Evolutionary conservation across 768 basidiomycete genomes (phyloP).

Genomic region (Serpula lacrymans): DNA sequence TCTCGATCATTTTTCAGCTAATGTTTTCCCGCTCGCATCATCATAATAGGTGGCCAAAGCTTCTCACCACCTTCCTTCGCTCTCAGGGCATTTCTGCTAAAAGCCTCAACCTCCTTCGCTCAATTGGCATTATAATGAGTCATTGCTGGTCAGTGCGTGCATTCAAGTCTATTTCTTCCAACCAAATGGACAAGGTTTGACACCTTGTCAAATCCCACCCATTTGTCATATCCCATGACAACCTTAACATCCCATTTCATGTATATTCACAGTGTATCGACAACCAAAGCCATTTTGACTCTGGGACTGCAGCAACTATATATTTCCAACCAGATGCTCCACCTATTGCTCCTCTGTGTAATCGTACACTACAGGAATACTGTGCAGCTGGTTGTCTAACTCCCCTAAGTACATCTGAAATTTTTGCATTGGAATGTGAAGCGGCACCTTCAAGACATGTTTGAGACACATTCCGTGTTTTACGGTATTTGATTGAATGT

Average conservation of each 20-base stretch:
- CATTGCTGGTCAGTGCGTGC: constrained; percentile 30
- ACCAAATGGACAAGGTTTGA: constrained; percentile 1
- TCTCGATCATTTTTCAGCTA: constrained; percentile 24
- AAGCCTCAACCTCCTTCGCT: constrained; percentile 34
- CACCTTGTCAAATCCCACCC: constrained; percentile 17
- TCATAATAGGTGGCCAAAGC: constrained; percentile 24
- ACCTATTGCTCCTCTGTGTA: constrained; percentile 11
- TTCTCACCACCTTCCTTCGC: constrained; percentile 34
- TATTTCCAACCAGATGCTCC: constrained; percentile 26
- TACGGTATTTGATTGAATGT: constrained; percentile 21
- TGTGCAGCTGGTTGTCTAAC: constrained; percentile 17
- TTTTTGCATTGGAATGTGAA: constrained; percentile 14
- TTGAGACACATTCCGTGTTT: constrained; percentile 16
- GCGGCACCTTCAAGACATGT: constrained; percentile 11
- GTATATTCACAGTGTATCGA: constrained; percentile 36
- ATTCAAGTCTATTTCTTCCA: constrained; percentile 2
- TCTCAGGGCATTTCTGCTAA: constrained; percentile 34
- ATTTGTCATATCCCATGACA: constrained; percentile 35
- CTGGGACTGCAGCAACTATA: constrained; percentile 31
- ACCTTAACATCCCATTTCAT: constrained; percentile 32
- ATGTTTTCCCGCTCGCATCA: constrained; percentile 26
- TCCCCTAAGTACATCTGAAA: constrained; percentile 20
- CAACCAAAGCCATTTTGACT: constrained; percentile 33
- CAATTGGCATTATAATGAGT: constrained; percentile 37
- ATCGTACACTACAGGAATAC: constrained; percentile 16